phyloP scores from a whole-genome alignment of 164 flowering plant species.

The Tetracentron sinense region DNA sequence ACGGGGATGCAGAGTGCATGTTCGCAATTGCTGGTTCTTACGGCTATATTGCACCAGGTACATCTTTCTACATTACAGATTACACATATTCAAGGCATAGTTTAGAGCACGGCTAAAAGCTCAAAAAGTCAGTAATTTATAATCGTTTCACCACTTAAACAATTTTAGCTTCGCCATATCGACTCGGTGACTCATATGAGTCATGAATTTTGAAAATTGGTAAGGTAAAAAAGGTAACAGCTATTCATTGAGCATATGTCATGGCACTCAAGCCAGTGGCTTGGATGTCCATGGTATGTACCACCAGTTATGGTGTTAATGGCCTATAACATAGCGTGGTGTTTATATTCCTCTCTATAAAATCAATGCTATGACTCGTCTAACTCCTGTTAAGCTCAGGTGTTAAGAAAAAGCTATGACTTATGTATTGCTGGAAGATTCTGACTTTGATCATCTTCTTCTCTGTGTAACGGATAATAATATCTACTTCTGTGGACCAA shows the following conservation, averaged over 20 bases:
- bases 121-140: background rate
- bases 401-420: too few species aligned
- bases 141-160: background rate
- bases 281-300: too few species aligned
- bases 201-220: too few species aligned
- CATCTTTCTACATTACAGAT: background rate
- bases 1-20: conserved; percentile 66
- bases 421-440: background rate
- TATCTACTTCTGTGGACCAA: conserved; percentile 5
- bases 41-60: conserved; percentile 87
- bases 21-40: conserved; percentile 83
- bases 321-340: too few species aligned
- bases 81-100: background rate
- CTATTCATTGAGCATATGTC: too few species aligned
- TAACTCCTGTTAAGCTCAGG: too few species aligned
- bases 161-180: conserved; percentile 1
- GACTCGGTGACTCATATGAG: too few species aligned
- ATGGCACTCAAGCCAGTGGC: too few species aligned
- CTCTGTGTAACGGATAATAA: background rate
- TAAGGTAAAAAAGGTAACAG: too few species aligned
- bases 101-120: background rate
- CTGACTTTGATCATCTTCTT: background rate
- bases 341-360: too few species aligned
- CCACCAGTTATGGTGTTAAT: too few species aligned
- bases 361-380: too few species aligned